Evolutionary conservation across 768 basidiomycete genomes (phyloP), one percentile per base, ranked within the genome.

Genomic region (Artomyces pyxidatus): DNA sequence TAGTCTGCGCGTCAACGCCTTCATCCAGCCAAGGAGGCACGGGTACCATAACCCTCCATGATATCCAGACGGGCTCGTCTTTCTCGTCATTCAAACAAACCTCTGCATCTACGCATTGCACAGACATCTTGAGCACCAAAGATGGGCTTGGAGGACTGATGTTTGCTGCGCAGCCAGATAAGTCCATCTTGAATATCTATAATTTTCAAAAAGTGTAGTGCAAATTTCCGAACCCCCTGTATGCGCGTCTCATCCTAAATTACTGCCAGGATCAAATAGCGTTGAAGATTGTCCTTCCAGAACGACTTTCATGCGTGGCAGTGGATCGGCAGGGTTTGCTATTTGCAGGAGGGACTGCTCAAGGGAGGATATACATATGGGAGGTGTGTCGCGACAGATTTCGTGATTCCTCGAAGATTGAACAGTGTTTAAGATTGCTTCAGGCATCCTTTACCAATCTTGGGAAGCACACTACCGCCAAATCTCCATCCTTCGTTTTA

Each of bases 401-500:
- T n/a, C n/a, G n/a, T n/a, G n/a, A n/a, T n/a, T n/a, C n/a, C n/a
- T n/a, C n/a, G n/a, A n/a, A n/a, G n/a, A n/a, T n/a, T n/a, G n/a
- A n/a, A n/a, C n/a, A n/a, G n/a, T n/a, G n/a, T n/a, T n/a, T n/a
- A n/a, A 96, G 92, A 73, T 91, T 56, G 74, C 86, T 9, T 96
- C 94, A n/a, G 94, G 94, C n/a, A 83, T 94, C 46, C 70, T 97
- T 40, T 91, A 83, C 71, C 81, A 85, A 57, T 78, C 88, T 0
- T 93, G 93, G 81, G 94, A 97, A 52, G 94, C 94, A 16, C 95
- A 98, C 65, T 99, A 98, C 68, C 87, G 95, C 50, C 76, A 82
- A 61, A 77, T 97, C 45, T 87, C 79, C 52, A 83, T 85, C 8
- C 67, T 98, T 2, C 80, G 77, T 37, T 98, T 97, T 63, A 87